Evolutionary conservation across 1,284 basidiomycete species (phyloP).

Genomic region (Ustilago curta): DNA sequence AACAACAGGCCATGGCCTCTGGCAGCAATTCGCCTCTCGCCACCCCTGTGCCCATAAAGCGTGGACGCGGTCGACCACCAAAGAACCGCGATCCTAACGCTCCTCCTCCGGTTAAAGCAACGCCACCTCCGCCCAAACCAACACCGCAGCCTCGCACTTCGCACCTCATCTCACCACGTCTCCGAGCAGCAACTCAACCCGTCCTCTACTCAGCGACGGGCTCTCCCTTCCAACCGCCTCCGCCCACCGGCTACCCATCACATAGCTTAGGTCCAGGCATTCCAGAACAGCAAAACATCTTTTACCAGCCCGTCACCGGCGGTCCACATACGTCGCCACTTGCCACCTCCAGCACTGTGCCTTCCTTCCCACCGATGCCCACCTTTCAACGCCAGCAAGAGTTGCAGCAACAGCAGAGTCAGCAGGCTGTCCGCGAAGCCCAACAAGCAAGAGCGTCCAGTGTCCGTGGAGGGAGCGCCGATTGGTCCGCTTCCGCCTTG

Average conservation of each 20-base stretch:
- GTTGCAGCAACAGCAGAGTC: conserved; percentile 47
- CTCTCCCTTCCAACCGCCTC: conserved; percentile 42
- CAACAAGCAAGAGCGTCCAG: conserved; percentile 29
- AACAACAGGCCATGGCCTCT: conserved; percentile 45
- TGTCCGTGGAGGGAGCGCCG: conserved; percentile 14
- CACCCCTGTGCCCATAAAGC: conserved; percentile 37
- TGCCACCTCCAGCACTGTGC: conserved; percentile 15
- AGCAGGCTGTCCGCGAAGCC: conserved; percentile 25
- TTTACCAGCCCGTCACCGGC: conserved; percentile 35
- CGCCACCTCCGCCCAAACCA: conserved; percentile 34
- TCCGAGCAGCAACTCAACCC: conserved; percentile 22
- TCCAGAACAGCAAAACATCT: conserved; percentile 39
- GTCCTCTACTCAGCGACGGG: conserved; percentile 18
- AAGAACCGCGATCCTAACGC: conserved; percentile 49
- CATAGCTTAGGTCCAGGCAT: conserved; percentile 42
- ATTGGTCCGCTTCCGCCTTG: conserved; percentile 4
- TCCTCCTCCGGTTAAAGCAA: conserved; percentile 15
- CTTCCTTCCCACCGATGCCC: conserved; percentile 37
- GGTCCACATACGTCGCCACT: conserved; percentile 24
- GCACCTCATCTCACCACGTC: conserved; percentile 44
- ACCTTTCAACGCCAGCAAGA: conserved; percentile 42
- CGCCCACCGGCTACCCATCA: conserved; percentile 25
- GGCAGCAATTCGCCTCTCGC: conserved; percentile 48
- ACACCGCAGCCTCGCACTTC: conserved; percentile 47
- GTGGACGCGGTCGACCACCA: conserved; percentile 49